Base-by-base conservation (phyloP, 768 basidiomycete species). In the Galerina sulciceps region DNA sequence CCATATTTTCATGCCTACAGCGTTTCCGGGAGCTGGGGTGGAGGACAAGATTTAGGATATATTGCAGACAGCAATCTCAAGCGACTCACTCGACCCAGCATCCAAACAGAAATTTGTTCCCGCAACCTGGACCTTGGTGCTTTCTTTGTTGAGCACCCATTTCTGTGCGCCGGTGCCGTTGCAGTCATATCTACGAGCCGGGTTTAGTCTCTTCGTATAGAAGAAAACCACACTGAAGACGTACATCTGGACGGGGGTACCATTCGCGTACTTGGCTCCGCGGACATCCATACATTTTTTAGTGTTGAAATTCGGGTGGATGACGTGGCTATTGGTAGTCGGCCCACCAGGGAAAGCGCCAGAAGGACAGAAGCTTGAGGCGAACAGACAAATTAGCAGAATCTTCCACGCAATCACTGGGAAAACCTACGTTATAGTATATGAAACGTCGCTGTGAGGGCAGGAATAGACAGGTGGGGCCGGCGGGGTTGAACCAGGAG, bases 21-120 rank as follows among this genome's bases (percentile, higher is more conserved):
- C 73, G 18, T 67, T 75, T 37, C 62, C 72, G 11, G 75, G 72
- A 31, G 38, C 71, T 73, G 53, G 3, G 14, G 13, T n/a, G n/a
- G n/a, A 9, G 10, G 26, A 43, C 23, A 22, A 22, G 17, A 11
- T 22, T 51, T 6, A 53, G n/a, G 2, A 22, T 18, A 26, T 20
- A 55, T 3, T 23, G 10, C 13, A 18, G 13, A 3, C 34, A 34
- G 14, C 44, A 36, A 48, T 9, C 17, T 10, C 40, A 42, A 18
- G 17, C 0, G 10, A 68, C 72, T 50, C 55, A 72, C 73, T 60
- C 14, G 70, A 67, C 3, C 73, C 73, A 17, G 75, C 72, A 45
- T 76, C 75, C 41, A 76, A 67, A 51, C 75, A 75, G 58, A 71
- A 76, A 26, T 71, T 71, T 2, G 71, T 72, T 1, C 69, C 71